Conservation (phyloP, 768 basidiomycete genomes). For the Kwoniella europaea region DNA sequence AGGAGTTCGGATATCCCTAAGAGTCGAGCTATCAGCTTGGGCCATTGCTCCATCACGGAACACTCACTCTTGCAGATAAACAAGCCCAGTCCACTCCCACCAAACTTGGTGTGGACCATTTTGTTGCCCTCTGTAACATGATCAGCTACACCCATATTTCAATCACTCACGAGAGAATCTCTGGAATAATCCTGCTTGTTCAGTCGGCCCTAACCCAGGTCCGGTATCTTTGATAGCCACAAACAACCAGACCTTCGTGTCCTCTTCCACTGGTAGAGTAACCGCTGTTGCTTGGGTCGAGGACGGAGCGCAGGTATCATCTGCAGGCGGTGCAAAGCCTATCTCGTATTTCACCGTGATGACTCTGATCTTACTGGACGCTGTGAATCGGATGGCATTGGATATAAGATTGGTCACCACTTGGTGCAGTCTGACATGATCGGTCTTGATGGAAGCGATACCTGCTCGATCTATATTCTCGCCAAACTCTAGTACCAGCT, state of each 20-base stretch:
- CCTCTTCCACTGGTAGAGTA: constrained; percentile 18
- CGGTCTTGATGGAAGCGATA: constrained; percentile 23
- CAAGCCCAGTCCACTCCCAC: constrained; percentile 52
- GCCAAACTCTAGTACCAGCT: constrained; percentile 42
- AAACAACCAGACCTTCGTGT: constrained; percentile 38
- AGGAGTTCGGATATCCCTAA: constrained; percentile 44
- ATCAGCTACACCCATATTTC: not conserved
- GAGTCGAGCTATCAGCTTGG: not conserved
- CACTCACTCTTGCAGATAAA: constrained; percentile 49
- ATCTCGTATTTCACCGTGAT: constrained; percentile 47
- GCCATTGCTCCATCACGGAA: no score
- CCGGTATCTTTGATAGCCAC: constrained; percentile 51
- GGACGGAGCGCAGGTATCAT: constrained; percentile 28
- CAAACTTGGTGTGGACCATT: constrained; percentile 48
- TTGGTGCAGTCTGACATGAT: constrained; percentile 38
- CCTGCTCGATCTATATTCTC: constrained; percentile 25
- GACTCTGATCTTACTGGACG: constrained; percentile 28
- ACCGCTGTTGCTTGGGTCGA: not conserved
- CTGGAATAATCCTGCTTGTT: constrained; percentile 46
- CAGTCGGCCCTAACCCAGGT: constrained; percentile 46
- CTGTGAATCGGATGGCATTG: constrained; percentile 54
- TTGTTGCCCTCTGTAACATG: constrained; percentile 38
- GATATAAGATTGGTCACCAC: constrained; percentile 50
- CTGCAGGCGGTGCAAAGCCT: constrained; percentile 33
- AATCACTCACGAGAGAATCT: constrained; percentile 36